Evolutionary conservation across 75 land plant species (phyloP), one percentile per base, ranked within the genome.

Genomic region (Cupressus sempervirens): DNA sequence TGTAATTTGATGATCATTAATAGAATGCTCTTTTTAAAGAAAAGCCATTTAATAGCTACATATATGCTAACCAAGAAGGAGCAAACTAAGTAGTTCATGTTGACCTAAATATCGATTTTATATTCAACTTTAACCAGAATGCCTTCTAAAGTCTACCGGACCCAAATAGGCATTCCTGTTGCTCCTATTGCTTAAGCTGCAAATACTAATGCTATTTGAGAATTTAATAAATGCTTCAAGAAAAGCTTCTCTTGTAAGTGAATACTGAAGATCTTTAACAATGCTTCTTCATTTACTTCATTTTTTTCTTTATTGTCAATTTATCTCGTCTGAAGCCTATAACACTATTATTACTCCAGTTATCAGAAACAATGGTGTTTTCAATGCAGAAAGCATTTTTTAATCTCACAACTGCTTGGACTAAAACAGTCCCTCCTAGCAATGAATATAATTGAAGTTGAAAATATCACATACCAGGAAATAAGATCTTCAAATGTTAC

Each of bases 401-500:
- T 13, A 50, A 50, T 18, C 62, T 20, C 20, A 16, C 20, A 56
- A 56, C 26, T 56, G 5, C 20, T 56, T 18, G 10, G 50, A 48
- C 62, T 56, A 56, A 56, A 20, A 16, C 20, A 56, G 62, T 23
- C 20, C 62, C 7, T 56, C 26, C 26, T 18, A 4, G 62, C 26
- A 56, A 18, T 56, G 1, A n/a, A 0, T 30, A 9, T 26, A 30
- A 68, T 8, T n/a, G 29, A n/a, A 68, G 73, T n/a, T n/a, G 30
- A 68, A 30, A 68, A 29, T 68, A 68, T 68, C 73, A 82, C 53
- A 53, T 89, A 96, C 98, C 98, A 94, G 35, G 92, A 94, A 18
- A 92, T 88, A 8, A 96, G 87, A 72, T 95, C 92, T n/a, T 93
- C 76, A 6, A 88, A 81, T 12, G 95, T 96, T 70, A 96, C 97